Percentiles rank a stretch among this genome's conserved stretches.
phyloP scores from a whole-genome alignment of 495 filamentous ascomycete genomes.

The Sporormia fimetaria region DNA sequence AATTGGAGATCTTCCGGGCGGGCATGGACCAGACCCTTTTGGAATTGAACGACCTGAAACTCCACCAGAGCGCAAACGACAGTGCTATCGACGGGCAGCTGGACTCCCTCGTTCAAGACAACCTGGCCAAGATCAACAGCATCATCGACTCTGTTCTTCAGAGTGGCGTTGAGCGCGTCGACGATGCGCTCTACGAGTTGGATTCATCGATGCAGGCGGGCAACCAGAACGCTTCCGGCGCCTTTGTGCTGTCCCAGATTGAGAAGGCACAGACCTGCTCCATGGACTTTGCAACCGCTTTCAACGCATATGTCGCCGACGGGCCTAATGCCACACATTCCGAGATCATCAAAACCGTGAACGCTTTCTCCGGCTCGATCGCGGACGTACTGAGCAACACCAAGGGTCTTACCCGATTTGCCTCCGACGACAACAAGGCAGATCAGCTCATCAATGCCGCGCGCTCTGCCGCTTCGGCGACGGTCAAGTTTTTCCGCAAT shows the following conservation, averaged over 20 bases:
- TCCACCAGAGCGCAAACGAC: conserved; percentile 59
- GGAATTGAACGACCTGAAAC: conserved; percentile 72
- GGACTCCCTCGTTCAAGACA: conserved; percentile 72
- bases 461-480: conserved; percentile 74
- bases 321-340: conserved; percentile 85
- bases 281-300: conserved; percentile 91
- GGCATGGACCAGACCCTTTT: conserved; percentile 92
- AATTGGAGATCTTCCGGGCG: conserved; percentile 91
- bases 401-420: conserved; percentile 87
- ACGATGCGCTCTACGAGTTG: conserved; percentile 92
- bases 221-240: conserved; percentile 94
- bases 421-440: conserved; percentile 85
- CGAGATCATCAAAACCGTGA: conserved; percentile 85
- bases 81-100: conserved; percentile 79
- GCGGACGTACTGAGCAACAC: conserved; percentile 92
- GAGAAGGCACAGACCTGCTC: conserved; percentile 92
- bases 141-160: conserved; percentile 96
- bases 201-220: conserved; percentile 97
- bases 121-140: conserved; percentile 86
- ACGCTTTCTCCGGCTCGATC: conserved; percentile 77
- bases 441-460: conserved; percentile 72
- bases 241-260: conserved; percentile 89
- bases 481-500: conserved; percentile 90
- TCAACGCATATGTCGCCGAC: conserved; percentile 96
- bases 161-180: conserved; percentile 84